A percentile compares a stretch with the other conserved stretches of the same genome.
These are phyloP conservation scores for Termitomyces sp. DNA, from an alignment of 768 basidiomycete species.

Conservation along the genomic window DNA sequence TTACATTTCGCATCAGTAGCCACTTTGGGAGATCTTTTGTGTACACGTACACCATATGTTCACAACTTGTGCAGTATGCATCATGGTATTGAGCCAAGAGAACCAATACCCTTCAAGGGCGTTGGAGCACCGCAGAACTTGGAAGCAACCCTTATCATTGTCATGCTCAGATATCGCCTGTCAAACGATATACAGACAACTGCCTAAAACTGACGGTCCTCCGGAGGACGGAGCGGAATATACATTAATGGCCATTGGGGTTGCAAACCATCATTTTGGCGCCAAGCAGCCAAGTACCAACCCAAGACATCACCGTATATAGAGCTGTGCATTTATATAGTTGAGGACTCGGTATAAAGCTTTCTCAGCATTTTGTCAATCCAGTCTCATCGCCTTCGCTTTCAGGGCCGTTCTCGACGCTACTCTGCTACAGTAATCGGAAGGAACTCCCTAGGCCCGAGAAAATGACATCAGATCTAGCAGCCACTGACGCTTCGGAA, in stretches of 20 bases:
- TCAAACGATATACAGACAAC: not conserved
- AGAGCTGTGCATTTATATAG: not conserved
- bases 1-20: too few species aligned
- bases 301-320: not conserved
- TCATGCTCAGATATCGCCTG: not conserved
- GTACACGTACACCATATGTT: too few species aligned
- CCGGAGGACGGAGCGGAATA: not conserved
- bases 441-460: not conserved
- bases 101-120: not conserved
- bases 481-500: not conserved
- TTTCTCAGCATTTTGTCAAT: not conserved
- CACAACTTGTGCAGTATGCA: too few species aligned
- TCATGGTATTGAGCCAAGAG: not conserved
- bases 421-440: too few species aligned
- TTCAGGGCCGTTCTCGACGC: not conserved
- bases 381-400: not conserved
- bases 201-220: not conserved
- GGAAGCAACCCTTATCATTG: not conserved
- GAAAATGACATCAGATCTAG: constrained; percentile 1
- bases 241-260: not conserved
- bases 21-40: too few species aligned
- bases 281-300: not conserved
- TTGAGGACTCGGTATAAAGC: not conserved
- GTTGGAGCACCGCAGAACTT: not conserved
- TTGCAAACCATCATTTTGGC: not conserved